Base-by-base conservation (phyloP, 2,329 filamentous ascomycete genomes). In the Sclerotinia nivalis region DNA sequence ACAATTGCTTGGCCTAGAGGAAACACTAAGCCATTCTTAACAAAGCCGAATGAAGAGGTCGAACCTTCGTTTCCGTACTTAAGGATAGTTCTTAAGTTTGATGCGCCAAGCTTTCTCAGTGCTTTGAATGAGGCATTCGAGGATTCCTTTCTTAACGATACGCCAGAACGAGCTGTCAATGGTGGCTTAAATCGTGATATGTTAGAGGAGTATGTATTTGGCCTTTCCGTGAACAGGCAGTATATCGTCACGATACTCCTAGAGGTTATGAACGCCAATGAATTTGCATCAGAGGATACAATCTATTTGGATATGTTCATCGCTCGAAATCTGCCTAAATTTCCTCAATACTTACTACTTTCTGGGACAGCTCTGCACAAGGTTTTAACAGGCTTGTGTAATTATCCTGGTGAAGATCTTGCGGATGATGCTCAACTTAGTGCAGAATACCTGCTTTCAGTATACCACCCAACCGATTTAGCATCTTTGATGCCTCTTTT, bases 281-380 rank as follows among this genome's bases (percentile, higher is more conserved):
- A 92, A 60, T 98, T 97, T 80, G 87, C 89, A 0, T 81, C 89
- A 0, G 88, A 91, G 71, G 93, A 98, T 77, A 94, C 92, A 18
- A 92, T 99, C 69, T 99, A 97, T 80, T 86, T 99, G 58, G 93
- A 99, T 80, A 99, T 99, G 93, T 99, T 99, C 77, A 91, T 99
- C 78, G 95, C 96, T 25, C 89, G 96, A 69, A 99, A 97, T 78
- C 82, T 99, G 64, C 93, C 96, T 4, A 99, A 99, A 79, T 99
- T 97, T 77, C 93, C 94, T 0, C 95, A 98, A 78, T 97, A 97
- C 77, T 89, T 99, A 65, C 86, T 98, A 15, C 88, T 99, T 60
- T 92, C 95, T 0, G 96, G 94, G 25, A 93, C 92, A 2, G 91
- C 92, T 1, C 84, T 99, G 0, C 92, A 93, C 71, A 89, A 89